phyloP scores from a whole-genome alignment of 2,329 filamentous ascomycete genomes.

The Sporothrix curviconia region DNA sequence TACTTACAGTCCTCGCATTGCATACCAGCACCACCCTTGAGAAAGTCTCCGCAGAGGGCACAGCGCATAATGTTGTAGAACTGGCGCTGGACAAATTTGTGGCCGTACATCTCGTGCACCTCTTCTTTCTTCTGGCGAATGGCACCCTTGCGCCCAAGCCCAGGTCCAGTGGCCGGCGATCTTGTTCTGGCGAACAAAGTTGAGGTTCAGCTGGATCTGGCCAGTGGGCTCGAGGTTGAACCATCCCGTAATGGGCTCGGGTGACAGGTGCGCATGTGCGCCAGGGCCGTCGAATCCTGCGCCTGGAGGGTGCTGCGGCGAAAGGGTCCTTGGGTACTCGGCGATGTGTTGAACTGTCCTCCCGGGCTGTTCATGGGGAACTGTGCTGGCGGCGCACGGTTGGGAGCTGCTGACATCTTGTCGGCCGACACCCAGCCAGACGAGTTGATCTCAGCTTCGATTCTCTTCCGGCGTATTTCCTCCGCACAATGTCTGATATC shows the following conservation, averaged over 20 bases:
- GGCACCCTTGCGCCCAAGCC: conserved; percentile 92
- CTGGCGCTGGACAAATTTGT: conserved; percentile 97
- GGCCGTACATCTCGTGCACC: conserved; percentile 95
- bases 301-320: conserved; percentile 21
- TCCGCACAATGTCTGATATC: conserved; percentile 95
- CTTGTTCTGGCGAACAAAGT: conserved; percentile 88
- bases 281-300: conserved; percentile 21
- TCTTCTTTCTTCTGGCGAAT: conserved; percentile 97
- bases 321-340: conserved; percentile 30
- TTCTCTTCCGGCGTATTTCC: conserved; percentile 94
- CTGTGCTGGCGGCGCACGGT: conserved; percentile 43
- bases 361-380: conserved; percentile 50
- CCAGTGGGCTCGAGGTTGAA: conserved; percentile 94
- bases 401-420: conserved; percentile 63
- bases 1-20: conserved; percentile 99
- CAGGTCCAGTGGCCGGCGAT: conserved; percentile 74
- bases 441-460: conserved; percentile 90
- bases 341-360: conserved; percentile 39
- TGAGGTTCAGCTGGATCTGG: conserved; percentile 83
- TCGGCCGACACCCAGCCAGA: conserved; percentile 97
- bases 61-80: conserved; percentile 99
- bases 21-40: conserved; percentile 98
- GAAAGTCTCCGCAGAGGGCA: conserved; percentile 92
- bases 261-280: conserved; percentile 43
- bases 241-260: conserved; percentile 78